phyloP scores from a whole-genome alignment of 768 basidiomycete genomes.

The Mycena pura region DNA sequence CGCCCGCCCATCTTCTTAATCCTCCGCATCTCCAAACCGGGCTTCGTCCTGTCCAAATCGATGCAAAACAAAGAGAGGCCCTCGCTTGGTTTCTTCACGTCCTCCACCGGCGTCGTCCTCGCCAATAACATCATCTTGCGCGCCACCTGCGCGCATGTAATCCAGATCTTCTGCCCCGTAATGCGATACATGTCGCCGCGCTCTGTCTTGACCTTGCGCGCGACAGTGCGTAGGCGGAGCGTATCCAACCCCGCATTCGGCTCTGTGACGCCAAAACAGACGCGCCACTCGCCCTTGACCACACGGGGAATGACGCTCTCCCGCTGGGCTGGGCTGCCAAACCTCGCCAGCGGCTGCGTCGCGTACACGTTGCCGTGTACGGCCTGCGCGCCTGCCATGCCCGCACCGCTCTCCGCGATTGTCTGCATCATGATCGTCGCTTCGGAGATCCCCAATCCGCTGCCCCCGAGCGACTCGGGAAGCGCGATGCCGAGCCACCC shows the following conservation, averaged over 20 bases:
- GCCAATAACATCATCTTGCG: slow-evolving; percentile 27
- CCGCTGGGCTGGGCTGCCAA: slow-evolving; percentile 14
- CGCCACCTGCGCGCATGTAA: slow-evolving; percentile 21
- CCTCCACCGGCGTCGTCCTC: slow-evolving; percentile 19
- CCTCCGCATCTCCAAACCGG: slow-evolving; percentile 17
- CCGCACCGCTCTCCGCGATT: slow-evolving; percentile 26
- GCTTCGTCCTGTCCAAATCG: slow-evolving; percentile 14
- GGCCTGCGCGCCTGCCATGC: slow-evolving; percentile 26
- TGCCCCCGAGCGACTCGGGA: slow-evolving; percentile 23
- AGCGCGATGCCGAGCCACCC: slow-evolving; percentile 24
- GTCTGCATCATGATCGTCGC: slow-evolving; percentile 31
- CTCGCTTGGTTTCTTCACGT: slow-evolving; percentile 12
- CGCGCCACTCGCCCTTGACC: slow-evolving; percentile 22
- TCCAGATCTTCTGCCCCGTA: slow-evolving; percentile 25
- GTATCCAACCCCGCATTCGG: slow-evolving; percentile 26
- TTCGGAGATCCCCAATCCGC: slow-evolving; percentile 26
- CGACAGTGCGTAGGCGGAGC: slow-evolving; percentile 16
- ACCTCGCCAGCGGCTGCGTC: slow-evolving; percentile 19
- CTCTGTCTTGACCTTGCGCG: neutral
- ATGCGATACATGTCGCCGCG: slow-evolving; percentile 12
- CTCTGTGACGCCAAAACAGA: slow-evolving; percentile 28
- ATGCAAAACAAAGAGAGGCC: slow-evolving; percentile 26
- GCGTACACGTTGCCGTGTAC: slow-evolving; percentile 29
- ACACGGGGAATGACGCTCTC: slow-evolving; percentile 10
- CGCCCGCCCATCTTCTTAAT: slow-evolving; percentile 30